Percentiles rank a stretch among this genome's conserved stretches.
phyloP scores from a whole-genome alignment of 352 stramenopile species.

The Aphanomyces euteiches region DNA sequence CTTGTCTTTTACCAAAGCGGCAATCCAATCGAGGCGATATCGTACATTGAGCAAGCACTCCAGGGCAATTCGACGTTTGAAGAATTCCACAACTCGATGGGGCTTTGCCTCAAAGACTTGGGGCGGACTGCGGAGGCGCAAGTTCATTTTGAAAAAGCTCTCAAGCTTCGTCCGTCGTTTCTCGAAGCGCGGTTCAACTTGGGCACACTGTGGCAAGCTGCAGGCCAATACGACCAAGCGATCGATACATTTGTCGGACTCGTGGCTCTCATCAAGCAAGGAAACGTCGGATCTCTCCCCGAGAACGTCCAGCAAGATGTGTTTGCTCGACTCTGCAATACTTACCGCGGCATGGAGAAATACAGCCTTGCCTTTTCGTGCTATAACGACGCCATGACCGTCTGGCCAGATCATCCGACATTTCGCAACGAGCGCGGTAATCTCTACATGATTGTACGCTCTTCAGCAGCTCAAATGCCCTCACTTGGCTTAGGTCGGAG shows the following conservation, averaged over 20 bases:
- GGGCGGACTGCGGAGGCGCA: slow-evolving; percentile 45
- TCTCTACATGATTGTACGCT: slow-evolving; percentile 31
- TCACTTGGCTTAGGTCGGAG: not conserved
- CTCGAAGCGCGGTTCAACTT: slow-evolving; percentile 50
- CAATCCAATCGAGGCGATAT: slow-evolving; percentile 34
- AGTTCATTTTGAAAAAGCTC: slow-evolving; percentile 42
- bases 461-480: not conserved
- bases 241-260: slow-evolving; percentile 53
- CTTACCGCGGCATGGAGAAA: slow-evolving; percentile 48
- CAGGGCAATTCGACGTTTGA: slow-evolving; percentile 44
- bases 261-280: slow-evolving; percentile 33
- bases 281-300: not conserved
- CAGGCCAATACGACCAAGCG: slow-evolving; percentile 54
- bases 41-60: slow-evolving; percentile 45
- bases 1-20: slow-evolving; percentile 48
- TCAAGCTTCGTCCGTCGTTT: slow-evolving; percentile 50
- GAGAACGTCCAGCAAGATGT: slow-evolving; percentile 41
- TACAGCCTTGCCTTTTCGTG: slow-evolving; percentile 51
- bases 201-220: slow-evolving; percentile 43
- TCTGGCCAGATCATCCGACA: slow-evolving; percentile 48
- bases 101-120: slow-evolving; percentile 46
- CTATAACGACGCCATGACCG: slow-evolving; percentile 43
- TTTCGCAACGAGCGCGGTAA: slow-evolving; percentile 64
- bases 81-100: slow-evolving; percentile 54
- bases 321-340: slow-evolving; percentile 46